Conservation (phyloP, 228 moss, liverwort and hornwort genomes). For the Sphagnum magellanicum region DNA sequence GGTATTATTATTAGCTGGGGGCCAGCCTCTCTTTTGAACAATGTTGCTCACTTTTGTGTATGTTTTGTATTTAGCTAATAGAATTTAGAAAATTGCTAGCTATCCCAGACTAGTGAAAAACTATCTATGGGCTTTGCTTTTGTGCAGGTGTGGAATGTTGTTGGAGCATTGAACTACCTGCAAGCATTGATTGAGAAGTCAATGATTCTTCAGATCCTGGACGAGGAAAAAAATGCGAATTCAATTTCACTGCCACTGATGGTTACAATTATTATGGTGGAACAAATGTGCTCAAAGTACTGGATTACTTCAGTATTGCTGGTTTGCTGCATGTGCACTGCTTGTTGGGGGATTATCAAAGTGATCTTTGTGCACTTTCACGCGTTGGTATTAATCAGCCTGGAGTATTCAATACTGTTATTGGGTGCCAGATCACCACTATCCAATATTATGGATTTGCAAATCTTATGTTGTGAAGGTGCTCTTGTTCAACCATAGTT, state of each 20-base stretch:
- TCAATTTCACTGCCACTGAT: constrained; percentile 90
- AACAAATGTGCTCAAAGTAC: constrained; percentile 89
- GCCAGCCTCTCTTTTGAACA: no score
- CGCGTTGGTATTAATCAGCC: constrained; percentile 81
- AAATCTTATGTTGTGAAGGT: constrained; percentile 95
- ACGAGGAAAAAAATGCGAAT: constrained; percentile 90
- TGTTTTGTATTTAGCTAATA: no score
- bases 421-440: constrained; percentile 95
- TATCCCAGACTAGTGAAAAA: no score
- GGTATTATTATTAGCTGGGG: constrained; percentile 10
- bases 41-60: neutral
- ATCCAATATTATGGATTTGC: constrained; percentile 96
- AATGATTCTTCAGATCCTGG: constrained; percentile 88
- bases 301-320: constrained; percentile 97
- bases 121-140: neutral
- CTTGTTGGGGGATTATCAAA: constrained; percentile 92
- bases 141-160: constrained; percentile 89
- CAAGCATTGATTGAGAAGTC: constrained; percentile 97
- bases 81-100: no score
- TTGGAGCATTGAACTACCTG: constrained; percentile 88
- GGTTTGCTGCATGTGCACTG: constrained; percentile 93
- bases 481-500: neutral
- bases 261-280: constrained; percentile 97
- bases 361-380: constrained; percentile 74
- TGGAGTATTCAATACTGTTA: constrained; percentile 86